Conservation (phyloP, 1,139 yeast genomes). For the Saccharomyces uvarum region DNA sequence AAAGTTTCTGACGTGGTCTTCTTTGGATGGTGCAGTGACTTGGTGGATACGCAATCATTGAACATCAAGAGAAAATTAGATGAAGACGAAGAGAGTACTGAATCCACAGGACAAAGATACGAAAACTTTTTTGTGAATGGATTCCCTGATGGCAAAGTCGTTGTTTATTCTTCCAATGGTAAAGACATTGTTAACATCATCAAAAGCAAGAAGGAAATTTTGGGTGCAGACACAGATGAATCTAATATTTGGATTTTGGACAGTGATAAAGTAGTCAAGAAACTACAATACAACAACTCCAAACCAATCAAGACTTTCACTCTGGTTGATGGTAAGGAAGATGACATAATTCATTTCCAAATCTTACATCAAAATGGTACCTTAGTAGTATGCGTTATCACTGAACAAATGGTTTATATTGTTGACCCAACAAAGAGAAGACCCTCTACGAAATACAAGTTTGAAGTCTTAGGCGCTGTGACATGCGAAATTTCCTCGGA, state of each 20-base stretch:
- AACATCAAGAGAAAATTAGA: constrained; percentile 19
- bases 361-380: constrained; percentile 16
- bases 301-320: constrained; percentile 31
- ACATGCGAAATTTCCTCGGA: constrained; percentile 16
- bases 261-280: constrained; percentile 28
- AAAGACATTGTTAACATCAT: constrained; percentile 31
- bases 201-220: constrained; percentile 25
- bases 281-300: constrained; percentile 22
- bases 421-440: constrained; percentile 31
- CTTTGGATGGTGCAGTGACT: constrained; percentile 26
- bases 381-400: constrained; percentile 13
- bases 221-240: constrained; percentile 22
- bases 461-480: constrained; percentile 18
- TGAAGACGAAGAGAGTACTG: constrained; percentile 8
- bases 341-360: constrained; percentile 24
- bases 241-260: constrained; percentile 28
- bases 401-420: constrained; percentile 24
- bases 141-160: constrained; percentile 27
- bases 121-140: constrained; percentile 27
- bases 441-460: constrained; percentile 23
- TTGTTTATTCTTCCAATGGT: constrained; percentile 29
- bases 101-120: background rate
- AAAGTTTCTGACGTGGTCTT: constrained; percentile 21
- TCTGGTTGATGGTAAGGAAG: constrained; percentile 27
- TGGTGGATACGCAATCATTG: constrained; percentile 3